Evolutionary conservation across 2,329 filamentous ascomycete genomes (phyloP), one percentile per base, ranked within the genome.

Genomic region (Dryadomyces quercivorus): DNA sequence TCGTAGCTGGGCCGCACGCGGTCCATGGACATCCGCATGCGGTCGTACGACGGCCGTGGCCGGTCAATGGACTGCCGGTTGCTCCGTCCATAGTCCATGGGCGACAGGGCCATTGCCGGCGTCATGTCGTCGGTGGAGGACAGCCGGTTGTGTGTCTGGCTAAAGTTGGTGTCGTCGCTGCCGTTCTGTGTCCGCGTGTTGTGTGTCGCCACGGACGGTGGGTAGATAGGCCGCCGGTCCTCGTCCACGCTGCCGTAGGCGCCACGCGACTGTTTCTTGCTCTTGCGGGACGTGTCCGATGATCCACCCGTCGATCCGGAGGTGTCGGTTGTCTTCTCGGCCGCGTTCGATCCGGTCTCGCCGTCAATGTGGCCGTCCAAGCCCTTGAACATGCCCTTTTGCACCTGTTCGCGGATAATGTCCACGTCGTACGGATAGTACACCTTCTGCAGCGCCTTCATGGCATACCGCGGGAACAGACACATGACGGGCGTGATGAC

Each of bases 361-460:
- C 22, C 26, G 6, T 20, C 38, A 62, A 66, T 59, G 58, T 69
- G 56, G 63, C 63, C 54, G 61, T 47, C 66, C 65, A 51, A 92
- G 75, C 63, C 81, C 60, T 86, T 82, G 67, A 94, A 97, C 64
- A 85, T 84, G 61, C 93, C 93, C 70, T 84, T 76, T 31, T 81
- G 81, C 58, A 94, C 82, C 72, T 97, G 90, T 69, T 98, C 93
- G 50, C 93, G 88, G 63, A 98, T 84, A 60, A 98, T 95, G 67
- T 98, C 93, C 56, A 96, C 84, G 63, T 98, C 93, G 61, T 86
- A 85, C 4, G 93, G 93, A 68, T 86, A 88, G 71, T 90, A 97
- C 54, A 95, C 86, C 71, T 98, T 98, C 69, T 97, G 93, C 51
- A 93, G 71, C 36, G 84, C 76, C 72, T 98, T 98, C 72, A 87